These are phyloP conservation scores for Dactylellina cionopaga DNA, from an alignment of 2,329 filamentous ascomycete genomes.

Conservation along the genomic window DNA sequence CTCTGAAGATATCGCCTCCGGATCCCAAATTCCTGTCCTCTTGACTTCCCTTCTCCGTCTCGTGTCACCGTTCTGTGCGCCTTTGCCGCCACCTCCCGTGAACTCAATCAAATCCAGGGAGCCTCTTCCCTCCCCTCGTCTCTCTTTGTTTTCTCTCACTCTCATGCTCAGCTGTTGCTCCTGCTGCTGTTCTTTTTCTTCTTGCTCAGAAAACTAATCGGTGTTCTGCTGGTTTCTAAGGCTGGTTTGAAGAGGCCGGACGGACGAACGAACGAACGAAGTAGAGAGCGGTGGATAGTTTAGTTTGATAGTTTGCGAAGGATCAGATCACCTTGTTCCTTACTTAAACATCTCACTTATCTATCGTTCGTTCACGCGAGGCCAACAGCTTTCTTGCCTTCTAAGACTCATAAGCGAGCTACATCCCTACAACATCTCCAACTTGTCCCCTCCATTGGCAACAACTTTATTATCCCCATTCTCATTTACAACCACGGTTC, in stretches of 20 bases:
- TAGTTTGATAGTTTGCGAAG: constrained; percentile 18
- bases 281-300: constrained; percentile 26
- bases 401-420: constrained; percentile 53
- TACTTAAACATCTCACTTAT: neutral
- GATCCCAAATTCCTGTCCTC: constrained; percentile 52
- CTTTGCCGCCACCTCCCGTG: constrained; percentile 58
- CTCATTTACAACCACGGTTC: constrained; percentile 10
- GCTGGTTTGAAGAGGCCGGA: neutral
- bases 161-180: neutral
- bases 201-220: no score
- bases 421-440: constrained; percentile 48
- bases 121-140: constrained; percentile 57
- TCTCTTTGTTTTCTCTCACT: neutral
- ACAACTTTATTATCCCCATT: no score
- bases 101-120: constrained; percentile 60
- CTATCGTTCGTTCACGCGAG: constrained; percentile 44
- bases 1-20: constrained; percentile 5
- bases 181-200: neutral
- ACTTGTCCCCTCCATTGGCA: constrained; percentile 55
- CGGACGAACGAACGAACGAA: constrained; percentile 13
- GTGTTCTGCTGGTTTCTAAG: neutral
- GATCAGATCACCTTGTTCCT: constrained; percentile 26
- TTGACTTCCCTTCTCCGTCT: constrained; percentile 55
- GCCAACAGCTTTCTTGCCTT: constrained; percentile 46
- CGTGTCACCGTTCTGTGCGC: constrained; percentile 56